These are phyloP conservation scores for Talaromyces sp. DNA, from an alignment of 2,329 filamentous ascomycete genomes.

Conservation along the genomic window DNA sequence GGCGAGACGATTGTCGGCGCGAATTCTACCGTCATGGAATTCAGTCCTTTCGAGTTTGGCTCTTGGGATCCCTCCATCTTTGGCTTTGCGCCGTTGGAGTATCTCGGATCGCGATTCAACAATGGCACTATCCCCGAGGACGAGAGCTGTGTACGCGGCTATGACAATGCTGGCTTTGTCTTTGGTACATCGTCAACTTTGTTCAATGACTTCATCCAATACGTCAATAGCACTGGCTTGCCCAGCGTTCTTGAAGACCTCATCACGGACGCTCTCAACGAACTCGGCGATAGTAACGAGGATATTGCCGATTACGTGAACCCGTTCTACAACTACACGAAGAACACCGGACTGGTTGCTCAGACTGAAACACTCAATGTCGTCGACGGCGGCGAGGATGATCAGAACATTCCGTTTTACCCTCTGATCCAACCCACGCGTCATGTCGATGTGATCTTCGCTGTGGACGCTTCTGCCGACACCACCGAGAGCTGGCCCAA, in stretches of 20 bases:
- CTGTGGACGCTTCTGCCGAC: conserved; percentile 73
- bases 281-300: conserved; percentile 57
- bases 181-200: conserved; percentile 83
- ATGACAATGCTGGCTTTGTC: conserved; percentile 76
- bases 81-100: conserved; percentile 67
- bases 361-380: conserved; percentile 57
- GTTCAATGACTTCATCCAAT: conserved; percentile 73
- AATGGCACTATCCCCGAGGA: conserved; percentile 55
- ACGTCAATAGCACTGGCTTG: conserved; percentile 55
- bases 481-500: conserved; percentile 69
- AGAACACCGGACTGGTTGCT: conserved; percentile 56
- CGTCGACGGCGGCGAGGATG: conserved; percentile 73
- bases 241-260: conserved; percentile 51
- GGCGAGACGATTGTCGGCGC: conserved; percentile 58
- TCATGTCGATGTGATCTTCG: conserved; percentile 74
- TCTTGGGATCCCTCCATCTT: conserved; percentile 69
- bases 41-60: conserved; percentile 76
- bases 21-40: conserved; percentile 74
- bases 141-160: conserved; percentile 67
- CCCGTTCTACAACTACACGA: conserved; percentile 67
- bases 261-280: conserved; percentile 51
- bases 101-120: conserved; percentile 69
- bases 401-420: conserved; percentile 74
- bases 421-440: conserved; percentile 72
- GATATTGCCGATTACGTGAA: conserved; percentile 79